Evolutionary conservation across 257 asterid genomes (phyloP).

Genomic region (Ligustrum vulgare): DNA sequence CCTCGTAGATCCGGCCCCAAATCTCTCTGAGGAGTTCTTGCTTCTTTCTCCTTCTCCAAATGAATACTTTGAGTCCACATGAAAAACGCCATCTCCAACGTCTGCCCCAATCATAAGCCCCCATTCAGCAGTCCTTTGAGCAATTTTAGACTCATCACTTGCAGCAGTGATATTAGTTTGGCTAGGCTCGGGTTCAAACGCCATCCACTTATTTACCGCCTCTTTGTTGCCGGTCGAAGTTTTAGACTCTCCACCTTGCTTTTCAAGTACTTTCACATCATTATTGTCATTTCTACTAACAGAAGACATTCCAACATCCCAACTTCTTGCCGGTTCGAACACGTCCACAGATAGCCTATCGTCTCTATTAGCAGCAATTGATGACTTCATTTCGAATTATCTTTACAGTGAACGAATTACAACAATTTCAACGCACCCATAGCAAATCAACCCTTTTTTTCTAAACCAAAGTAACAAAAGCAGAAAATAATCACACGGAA

Average conservation of each 20-base stretch:
- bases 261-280: constrained; percentile 33
- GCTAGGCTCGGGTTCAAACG: constrained; percentile 40
- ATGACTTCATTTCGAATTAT: constrained; percentile 44
- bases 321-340: constrained; percentile 44
- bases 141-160: constrained; percentile 41
- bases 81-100: constrained; percentile 64
- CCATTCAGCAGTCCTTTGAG: constrained; percentile 82
- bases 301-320: constrained; percentile 24
- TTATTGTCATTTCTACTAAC: constrained; percentile 23
- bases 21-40: constrained; percentile 49
- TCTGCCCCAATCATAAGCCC: constrained; percentile 70
- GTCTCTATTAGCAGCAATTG: constrained; percentile 21
- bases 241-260: constrained; percentile 33
- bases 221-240: constrained; percentile 12
- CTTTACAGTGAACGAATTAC: constrained; percentile 12
- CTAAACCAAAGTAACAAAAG: constrained; percentile 15
- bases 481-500: too few relatives aligned
- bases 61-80: constrained; percentile 27
- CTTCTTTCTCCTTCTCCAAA: constrained; percentile 50
- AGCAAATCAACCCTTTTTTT: constrained; percentile 8
- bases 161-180: constrained; percentile 11
- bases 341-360: constrained; percentile 45
- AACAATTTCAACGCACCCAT: constrained; percentile 21
- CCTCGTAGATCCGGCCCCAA: constrained; percentile 43
- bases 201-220: constrained; percentile 66